Conservation (phyloP, 495 filamentous ascomycete species). For the Annulohypoxylon nitens region DNA sequence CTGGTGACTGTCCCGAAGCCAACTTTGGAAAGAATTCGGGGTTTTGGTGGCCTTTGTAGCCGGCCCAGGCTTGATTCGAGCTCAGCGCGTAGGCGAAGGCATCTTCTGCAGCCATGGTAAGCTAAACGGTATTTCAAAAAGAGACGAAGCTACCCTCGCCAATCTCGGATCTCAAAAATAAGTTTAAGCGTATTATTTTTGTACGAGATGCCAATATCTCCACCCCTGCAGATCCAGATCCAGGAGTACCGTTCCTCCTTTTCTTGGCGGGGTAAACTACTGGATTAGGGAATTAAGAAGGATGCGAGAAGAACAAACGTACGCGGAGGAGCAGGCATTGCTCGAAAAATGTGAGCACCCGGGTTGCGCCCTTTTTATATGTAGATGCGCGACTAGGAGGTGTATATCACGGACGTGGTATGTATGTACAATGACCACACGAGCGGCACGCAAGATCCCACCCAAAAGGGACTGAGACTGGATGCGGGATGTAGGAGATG, state of each 20-base stretch:
- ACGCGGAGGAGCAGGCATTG: constrained; percentile 46
- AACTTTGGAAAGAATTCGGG: constrained; percentile 80
- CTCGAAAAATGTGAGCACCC: constrained; percentile 9
- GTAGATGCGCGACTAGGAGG: constrained; percentile 21
- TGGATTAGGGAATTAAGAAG: constrained; percentile 6
- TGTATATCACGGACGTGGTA: constrained; percentile 4
- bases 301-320: constrained; percentile 33
- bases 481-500: constrained; percentile 37
- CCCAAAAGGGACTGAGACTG: constrained; percentile 6
- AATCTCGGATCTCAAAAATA: constrained; percentile 44
- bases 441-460: constrained; percentile 33
- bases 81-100: constrained; percentile 67
- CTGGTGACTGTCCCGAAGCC: constrained; percentile 75
- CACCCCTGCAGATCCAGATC: constrained; percentile 46
- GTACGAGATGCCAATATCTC: constrained; percentile 38
- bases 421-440: constrained; percentile 24
- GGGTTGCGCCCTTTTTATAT: constrained; percentile 41
- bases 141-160: constrained; percentile 24
- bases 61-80: constrained; percentile 80
- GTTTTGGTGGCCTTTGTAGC: constrained; percentile 72
- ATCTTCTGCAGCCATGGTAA: constrained; percentile 60
- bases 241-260: constrained; percentile 20
- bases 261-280: constrained; percentile 42
- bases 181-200: constrained; percentile 43
- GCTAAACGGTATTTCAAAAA: constrained; percentile 20